Evolutionary conservation across 2,329 filamentous ascomycete species (phyloP).

Genomic region (Diaporthe helianthi): DNA sequence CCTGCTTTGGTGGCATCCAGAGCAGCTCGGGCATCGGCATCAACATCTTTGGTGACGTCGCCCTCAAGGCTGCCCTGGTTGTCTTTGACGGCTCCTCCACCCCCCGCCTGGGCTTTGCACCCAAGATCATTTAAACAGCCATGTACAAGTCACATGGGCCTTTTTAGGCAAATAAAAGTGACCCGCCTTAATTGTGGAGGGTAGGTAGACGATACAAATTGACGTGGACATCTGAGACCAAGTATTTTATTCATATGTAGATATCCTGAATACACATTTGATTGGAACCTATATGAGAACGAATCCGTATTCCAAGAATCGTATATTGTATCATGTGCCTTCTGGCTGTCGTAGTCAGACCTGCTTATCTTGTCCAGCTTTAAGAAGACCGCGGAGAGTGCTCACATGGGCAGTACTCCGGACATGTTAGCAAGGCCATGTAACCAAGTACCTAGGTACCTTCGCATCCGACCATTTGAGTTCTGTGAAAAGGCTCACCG

Average conservation of each 20-base stretch:
- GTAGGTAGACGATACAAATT: not conserved
- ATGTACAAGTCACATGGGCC: not conserved
- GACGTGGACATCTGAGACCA: not conserved
- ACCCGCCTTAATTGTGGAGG: too few species aligned
- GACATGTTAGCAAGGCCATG: too few species aligned
- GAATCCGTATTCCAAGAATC: too few species aligned
- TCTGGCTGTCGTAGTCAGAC: not conserved
- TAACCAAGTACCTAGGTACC: not conserved
- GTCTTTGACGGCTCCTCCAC: slow-evolving; percentile 38
- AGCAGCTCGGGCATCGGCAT: slow-evolving; percentile 36
- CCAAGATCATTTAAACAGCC: slow-evolving; percentile 29
- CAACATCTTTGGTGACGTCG: slow-evolving; percentile 40
- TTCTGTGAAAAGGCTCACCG: not conserved
- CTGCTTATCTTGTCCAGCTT: not conserved
- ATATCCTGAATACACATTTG: not conserved
- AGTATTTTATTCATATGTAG: not conserved
- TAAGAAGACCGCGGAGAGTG: not conserved
- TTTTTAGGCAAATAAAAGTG: not conserved
- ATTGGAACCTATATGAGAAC: not conserved
- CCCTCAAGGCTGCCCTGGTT: slow-evolving; percentile 40
- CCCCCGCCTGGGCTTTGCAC: slow-evolving; percentile 38
- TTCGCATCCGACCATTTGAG: not conserved
- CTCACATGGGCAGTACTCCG: too few species aligned
- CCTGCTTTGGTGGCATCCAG: slow-evolving; percentile 37
- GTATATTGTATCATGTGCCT: not conserved